phyloP scores from a whole-genome alignment of 371 early-diverging fungal genomes.

The Enteropsectra breve region DNA sequence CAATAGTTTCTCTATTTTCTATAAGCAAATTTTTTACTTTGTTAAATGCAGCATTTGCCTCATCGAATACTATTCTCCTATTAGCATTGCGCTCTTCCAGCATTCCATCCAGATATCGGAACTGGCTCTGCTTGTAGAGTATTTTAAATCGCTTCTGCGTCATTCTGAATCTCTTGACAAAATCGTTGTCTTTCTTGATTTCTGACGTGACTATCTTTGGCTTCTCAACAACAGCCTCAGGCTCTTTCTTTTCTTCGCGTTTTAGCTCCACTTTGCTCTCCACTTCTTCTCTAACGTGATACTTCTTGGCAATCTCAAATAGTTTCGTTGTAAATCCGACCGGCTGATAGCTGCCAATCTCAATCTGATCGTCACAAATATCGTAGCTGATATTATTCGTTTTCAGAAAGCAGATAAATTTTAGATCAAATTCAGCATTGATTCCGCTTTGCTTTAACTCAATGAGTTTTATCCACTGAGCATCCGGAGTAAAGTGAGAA shows the following conservation, averaged over 20 bases:
- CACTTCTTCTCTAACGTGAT: constrained; percentile 1
- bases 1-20: constrained; percentile 2
- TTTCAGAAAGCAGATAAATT: constrained; percentile 25
- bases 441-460: background rate
- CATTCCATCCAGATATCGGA: constrained; percentile 7
- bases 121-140: background rate
- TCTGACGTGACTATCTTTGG: background rate
- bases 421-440: background rate
- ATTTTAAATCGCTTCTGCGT: constrained; percentile 15
- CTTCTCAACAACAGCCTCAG: background rate
- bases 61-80: constrained; percentile 1
- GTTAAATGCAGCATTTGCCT: background rate
- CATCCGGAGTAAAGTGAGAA: background rate
- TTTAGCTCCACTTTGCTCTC: background rate
- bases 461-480: constrained; percentile 10
- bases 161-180: constrained; percentile 23
- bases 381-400: constrained; percentile 29
- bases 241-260: background rate
- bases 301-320: constrained; percentile 30
- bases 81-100: constrained; percentile 24
- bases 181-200: constrained; percentile 1
- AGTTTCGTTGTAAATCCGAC: constrained; percentile 19
- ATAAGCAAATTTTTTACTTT: background rate
- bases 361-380: constrained; percentile 8
- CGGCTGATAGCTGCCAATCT: constrained; percentile 11